Conservation (phyloP, 2,329 filamentous ascomycete species). For the Ascochyta clinopodiicola region DNA sequence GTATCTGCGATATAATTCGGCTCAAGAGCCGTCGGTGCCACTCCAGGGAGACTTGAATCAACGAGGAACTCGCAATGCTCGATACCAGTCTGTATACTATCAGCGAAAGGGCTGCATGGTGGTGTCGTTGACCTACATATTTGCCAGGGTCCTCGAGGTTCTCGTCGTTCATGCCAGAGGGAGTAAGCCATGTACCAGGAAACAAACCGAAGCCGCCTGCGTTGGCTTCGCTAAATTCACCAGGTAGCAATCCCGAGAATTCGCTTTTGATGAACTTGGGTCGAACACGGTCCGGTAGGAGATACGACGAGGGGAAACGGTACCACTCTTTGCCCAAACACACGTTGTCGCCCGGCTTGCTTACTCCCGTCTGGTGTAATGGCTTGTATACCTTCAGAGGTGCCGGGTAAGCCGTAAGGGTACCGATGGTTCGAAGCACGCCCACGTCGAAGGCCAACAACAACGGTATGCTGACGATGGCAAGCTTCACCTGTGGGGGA, state of each 20-base stretch:
- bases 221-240: constrained; percentile 81
- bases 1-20: constrained; percentile 79
- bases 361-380: constrained; percentile 64
- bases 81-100: constrained; percentile 65
- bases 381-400: constrained; percentile 75
- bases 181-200: constrained; percentile 82
- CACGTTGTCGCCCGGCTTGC: constrained; percentile 70
- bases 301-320: constrained; percentile 92
- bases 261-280: constrained; percentile 92
- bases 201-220: constrained; percentile 71
- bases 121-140: constrained; percentile 65
- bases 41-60: constrained; percentile 78
- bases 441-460: constrained; percentile 70
- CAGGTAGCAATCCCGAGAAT: constrained; percentile 86
- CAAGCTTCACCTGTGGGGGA: constrained; percentile 75
- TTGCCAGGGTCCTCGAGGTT: constrained; percentile 88
- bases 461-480: constrained; percentile 64
- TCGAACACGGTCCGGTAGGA: constrained; percentile 80
- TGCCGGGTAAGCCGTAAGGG: constrained; percentile 82
- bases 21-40: constrained; percentile 69
- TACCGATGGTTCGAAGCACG: constrained; percentile 74
- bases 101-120: constrained; percentile 9
- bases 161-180: constrained; percentile 86
- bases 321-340: constrained; percentile 99
- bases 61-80: constrained; percentile 81